Evolutionary conservation across 257 asterid species (phyloP).

Genomic region (Cinchona pubescens): DNA sequence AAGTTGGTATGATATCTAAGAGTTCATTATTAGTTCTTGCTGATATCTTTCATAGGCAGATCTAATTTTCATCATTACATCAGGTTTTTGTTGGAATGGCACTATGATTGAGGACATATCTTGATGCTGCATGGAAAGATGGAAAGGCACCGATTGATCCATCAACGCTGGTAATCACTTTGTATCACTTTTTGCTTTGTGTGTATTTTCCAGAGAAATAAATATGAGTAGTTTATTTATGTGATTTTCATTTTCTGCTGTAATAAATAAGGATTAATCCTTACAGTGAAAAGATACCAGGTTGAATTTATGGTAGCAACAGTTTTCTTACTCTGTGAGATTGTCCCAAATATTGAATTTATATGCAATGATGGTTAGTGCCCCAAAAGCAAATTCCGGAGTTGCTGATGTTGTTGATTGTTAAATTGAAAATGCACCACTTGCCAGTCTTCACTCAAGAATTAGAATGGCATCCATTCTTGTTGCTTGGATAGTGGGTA

Average conservation of each 20-base stretch:
- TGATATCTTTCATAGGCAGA: background rate
- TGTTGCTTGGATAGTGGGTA: no score
- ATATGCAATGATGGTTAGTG: background rate
- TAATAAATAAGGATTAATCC: background rate
- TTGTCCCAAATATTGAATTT: background rate
- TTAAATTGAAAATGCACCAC: background rate
- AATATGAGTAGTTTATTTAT: background rate
- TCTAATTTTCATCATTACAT: conserved; percentile 20
- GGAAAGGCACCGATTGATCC: conserved; percentile 99
- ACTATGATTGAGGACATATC: conserved; percentile 96
- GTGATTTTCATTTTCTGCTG: background rate
- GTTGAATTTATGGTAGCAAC: background rate
- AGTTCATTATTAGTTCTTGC: conserved; percentile 9
- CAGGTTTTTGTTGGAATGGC: conserved; percentile 99
- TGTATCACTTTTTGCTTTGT: conserved; percentile 2
- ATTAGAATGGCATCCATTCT: no score
- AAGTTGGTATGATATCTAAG: conserved; percentile 65
- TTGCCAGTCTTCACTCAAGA: background rate
- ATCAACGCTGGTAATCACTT: conserved; percentile 81
- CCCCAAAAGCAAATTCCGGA: background rate
- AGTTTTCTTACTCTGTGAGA: background rate
- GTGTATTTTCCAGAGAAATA: background rate
- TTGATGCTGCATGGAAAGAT: conserved; percentile 98
- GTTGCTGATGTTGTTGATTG: background rate
- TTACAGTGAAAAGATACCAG: background rate